Conservation (phyloP, 1,139 yeast species). For the Candida sp. region DNA sequence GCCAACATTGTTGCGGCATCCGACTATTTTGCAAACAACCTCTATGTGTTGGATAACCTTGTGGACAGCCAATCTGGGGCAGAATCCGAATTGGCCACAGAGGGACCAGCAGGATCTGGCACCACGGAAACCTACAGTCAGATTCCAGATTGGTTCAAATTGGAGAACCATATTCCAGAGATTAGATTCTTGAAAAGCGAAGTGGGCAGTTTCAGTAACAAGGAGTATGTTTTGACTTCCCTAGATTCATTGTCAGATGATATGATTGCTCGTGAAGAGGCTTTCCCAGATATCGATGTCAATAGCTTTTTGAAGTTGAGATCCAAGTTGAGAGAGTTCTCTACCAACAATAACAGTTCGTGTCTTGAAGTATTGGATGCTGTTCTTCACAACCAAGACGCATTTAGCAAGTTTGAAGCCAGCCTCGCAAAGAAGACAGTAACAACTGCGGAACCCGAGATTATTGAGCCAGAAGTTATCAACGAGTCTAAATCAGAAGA, state of each 20-base stretch:
- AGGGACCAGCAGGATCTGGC: too few relatives aligned
- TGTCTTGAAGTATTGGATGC: slow-evolving; percentile 16
- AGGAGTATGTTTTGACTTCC: slow-evolving; percentile 3
- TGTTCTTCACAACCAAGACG: slow-evolving; percentile 11
- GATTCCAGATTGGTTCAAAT: too few relatives aligned
- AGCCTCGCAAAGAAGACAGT: background rate
- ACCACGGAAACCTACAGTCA: too few relatives aligned
- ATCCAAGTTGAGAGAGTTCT: slow-evolving; percentile 10
- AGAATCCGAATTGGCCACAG: too few relatives aligned
- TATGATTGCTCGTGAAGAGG: slow-evolving; percentile 3
- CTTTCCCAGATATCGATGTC: slow-evolving; percentile 3
- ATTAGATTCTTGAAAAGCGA: slow-evolving; percentile 8
- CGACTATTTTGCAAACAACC: slow-evolving; percentile 13
- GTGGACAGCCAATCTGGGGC: too few relatives aligned
- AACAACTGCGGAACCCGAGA: background rate
- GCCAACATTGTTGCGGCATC: slow-evolving; percentile 3
- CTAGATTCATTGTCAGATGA: slow-evolving; percentile 2
- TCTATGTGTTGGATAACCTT: slow-evolving; percentile 13
- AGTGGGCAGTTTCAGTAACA: slow-evolving; percentile 6
- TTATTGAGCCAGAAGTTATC: background rate
- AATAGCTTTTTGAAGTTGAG: slow-evolving; percentile 9
- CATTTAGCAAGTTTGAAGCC: too few relatives aligned
- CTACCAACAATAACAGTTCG: slow-evolving; percentile 6
- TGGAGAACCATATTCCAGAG: slow-evolving; percentile 10
- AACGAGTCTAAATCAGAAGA: background rate